Base-by-base conservation (phyloP, 805 yeast species). In the Candida glaebosa region DNA sequence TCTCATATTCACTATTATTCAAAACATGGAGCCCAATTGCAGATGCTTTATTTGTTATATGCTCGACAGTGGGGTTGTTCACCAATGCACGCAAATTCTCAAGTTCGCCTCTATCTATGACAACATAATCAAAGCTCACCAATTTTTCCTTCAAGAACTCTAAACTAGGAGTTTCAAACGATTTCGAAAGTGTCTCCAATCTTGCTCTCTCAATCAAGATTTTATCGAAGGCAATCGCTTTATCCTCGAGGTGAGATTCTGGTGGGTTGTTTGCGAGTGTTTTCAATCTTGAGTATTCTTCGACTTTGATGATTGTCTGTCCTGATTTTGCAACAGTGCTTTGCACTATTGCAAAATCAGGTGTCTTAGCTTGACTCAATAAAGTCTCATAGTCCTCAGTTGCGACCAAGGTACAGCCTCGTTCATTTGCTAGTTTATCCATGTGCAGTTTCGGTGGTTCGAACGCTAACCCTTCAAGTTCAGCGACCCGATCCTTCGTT, bases 91-190 rank as follows among this genome's bases (percentile, higher is more conserved):
- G 6, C 4, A 45, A 17, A 2, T 31, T 37, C 8, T 41, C 30
- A 14, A 47, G 43, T 3, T 52, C 53, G 2, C 37, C 19, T 24
- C 42, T 37, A 6, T 44, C 34, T 2, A 37, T 28, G 4, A 43
- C 44, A 20, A 46, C 31, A 15, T 34, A 31, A 3, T 31, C 25
- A 7, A 12, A 34, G 14, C 28, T 30, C 8, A 34, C 33, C 8
- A 41, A 39, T 22, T 31, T 30, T 9, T 28, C 45, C 19, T 22
- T 34, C 16, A 75, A 45, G 31, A 57, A 62, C 0, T 60, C 65
- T 4, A 55, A 28, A 1, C 64, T 47, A 18, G 68, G 69, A 3
- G 40, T 30, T 3, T 57, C 48, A 8, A 50, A 41, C n/a, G 38
- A 43, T 5, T 35, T 34, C 26, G 38, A 44, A 44, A 56, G 44